Conservation (phyloP, 257 asterid species). For the Solanum tacnaense region DNA sequence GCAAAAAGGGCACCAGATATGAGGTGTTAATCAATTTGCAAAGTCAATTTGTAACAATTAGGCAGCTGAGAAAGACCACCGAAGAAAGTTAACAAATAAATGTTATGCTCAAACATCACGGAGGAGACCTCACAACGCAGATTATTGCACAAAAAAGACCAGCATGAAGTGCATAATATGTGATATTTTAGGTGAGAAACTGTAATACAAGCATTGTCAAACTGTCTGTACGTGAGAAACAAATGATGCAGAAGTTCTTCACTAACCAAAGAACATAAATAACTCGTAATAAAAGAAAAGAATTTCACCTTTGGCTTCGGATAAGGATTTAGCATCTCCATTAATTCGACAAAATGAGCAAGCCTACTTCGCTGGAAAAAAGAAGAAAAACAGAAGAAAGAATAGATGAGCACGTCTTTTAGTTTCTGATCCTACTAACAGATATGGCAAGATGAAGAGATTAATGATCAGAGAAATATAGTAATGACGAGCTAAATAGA, state of each 20-base stretch:
- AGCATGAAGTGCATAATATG: not conserved
- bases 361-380: conserved; percentile 63
- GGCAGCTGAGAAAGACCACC: not conserved
- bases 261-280: not conserved
- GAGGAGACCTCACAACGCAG: not conserved
- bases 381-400: not conserved
- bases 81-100: not conserved
- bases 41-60: not conserved
- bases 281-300: not conserved
- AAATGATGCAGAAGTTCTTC: not conserved
- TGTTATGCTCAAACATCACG: not conserved
- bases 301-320: conserved; percentile 63
- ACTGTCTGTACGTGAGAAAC: not conserved
- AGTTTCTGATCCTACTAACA: not conserved
- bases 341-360: conserved; percentile 74
- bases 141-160: not conserved
- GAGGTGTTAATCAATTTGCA: not conserved
- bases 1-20: not conserved
- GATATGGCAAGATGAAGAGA: not conserved
- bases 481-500: not conserved
- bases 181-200: not conserved
- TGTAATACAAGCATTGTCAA: not conserved
- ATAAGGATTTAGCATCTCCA: conserved; percentile 88
- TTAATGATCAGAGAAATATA: not conserved
- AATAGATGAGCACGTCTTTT: not conserved